These are phyloP conservation scores for Penicilliopsis zonata DNA, from an alignment of 495 filamentous ascomycete genomes.

Conservation along the genomic window DNA sequence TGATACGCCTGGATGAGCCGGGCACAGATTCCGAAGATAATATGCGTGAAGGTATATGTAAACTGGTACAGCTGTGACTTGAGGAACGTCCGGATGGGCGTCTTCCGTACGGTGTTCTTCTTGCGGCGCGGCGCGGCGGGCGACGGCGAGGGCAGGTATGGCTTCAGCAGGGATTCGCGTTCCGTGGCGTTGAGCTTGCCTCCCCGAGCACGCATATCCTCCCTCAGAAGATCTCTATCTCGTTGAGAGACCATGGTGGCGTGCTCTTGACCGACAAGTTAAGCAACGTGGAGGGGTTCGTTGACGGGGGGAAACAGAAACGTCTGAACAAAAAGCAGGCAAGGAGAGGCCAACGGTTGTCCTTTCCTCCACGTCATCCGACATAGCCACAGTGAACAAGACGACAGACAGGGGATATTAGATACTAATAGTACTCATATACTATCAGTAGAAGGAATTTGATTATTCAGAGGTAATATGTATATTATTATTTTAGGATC, in stretches of 20 bases:
- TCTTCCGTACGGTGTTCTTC: constrained; percentile 21
- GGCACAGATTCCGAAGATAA: constrained; percentile 76
- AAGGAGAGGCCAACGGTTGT: too few relatives aligned
- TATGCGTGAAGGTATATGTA: constrained; percentile 61
- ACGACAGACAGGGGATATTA: too few relatives aligned
- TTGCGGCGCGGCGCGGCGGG: constrained; percentile 15
- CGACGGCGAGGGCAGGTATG: constrained; percentile 59
- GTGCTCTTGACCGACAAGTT: too few relatives aligned
- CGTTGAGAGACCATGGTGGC: constrained; percentile 2
- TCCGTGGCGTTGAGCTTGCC: constrained; percentile 49
- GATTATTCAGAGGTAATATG: too few relatives aligned
- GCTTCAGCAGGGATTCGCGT: constrained; percentile 58
- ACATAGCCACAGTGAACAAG: too few relatives aligned
- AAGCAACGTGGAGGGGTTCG: too few relatives aligned
- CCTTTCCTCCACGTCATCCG: too few relatives aligned
- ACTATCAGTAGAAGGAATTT: too few relatives aligned
- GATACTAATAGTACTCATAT: too few relatives aligned
- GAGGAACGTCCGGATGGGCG: constrained; percentile 55
- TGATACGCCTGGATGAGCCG: constrained; percentile 70
- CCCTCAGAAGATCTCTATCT: constrained; percentile 48
- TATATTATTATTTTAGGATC: too few relatives aligned
- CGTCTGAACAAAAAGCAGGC: too few relatives aligned
- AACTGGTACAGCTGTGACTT: constrained; percentile 53
- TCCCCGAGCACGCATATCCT: constrained; percentile 47
- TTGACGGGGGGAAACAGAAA: too few relatives aligned